These are phyloP conservation scores for Salix arbutifolia DNA, from an alignment of 345 rosid genomes.

Conservation along the genomic window DNA sequence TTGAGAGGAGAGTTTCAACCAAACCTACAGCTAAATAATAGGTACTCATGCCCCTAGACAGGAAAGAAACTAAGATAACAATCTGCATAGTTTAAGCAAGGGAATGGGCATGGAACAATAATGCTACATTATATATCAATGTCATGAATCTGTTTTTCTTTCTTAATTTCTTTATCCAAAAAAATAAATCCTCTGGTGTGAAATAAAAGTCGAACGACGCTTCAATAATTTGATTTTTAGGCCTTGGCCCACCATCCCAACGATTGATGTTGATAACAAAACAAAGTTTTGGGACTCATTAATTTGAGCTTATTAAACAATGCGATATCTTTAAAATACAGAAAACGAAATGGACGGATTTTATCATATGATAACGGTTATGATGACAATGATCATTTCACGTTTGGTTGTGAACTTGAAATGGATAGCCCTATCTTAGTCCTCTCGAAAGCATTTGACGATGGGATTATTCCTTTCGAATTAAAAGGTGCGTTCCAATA, in stretches of 20 bases:
- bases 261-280: constrained; percentile 28
- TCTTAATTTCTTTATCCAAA: not conserved
- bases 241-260: constrained; percentile 9
- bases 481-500: not conserved
- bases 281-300: constrained; percentile 14
- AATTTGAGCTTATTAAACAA: not conserved
- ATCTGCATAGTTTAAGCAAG: not conserved
- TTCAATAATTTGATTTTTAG: constrained; percentile 14
- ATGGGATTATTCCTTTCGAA: not conserved
- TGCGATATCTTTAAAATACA: not conserved
- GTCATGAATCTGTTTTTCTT: not conserved
- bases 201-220: constrained; percentile 4
- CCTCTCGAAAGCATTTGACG: not conserved
- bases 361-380: not conserved
- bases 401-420: not conserved
- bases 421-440: not conserved
- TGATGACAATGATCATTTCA: not conserved
- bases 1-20: not conserved
- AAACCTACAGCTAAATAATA: not conserved
- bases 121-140: no score
- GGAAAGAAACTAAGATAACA: not conserved
- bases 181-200: not conserved
- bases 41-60: not conserved
- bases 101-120: not conserved
- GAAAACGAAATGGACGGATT: not conserved